Evolutionary conservation across 345 rosid genomes (phyloP).

Genomic region (Acer yangbiense): DNA sequence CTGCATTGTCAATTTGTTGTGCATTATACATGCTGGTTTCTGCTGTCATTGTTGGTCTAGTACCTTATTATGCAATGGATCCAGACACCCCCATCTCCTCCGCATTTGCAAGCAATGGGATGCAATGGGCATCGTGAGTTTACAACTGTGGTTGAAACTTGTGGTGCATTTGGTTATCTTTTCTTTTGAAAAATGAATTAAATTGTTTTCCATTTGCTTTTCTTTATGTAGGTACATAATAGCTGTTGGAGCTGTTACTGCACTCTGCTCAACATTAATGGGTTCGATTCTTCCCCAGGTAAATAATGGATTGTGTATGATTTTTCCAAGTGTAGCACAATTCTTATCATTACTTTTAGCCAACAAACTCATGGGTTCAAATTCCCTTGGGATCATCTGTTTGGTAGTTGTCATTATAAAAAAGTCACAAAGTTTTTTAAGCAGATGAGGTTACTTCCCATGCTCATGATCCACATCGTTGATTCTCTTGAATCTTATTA

Average conservation of each 20-base stretch:
- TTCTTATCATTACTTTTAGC: background rate
- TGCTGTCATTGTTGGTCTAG: constrained; percentile 84
- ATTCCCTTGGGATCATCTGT: background rate
- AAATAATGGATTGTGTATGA: constrained; percentile 3
- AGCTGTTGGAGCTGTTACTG: constrained; percentile 89
- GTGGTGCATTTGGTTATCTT: background rate
- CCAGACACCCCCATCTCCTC: constrained; percentile 99
- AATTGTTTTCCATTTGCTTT: background rate
- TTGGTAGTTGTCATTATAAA: background rate
- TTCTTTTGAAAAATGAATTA: background rate
- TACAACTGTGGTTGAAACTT: constrained; percentile 10
- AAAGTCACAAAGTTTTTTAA: background rate
- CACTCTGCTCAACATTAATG: constrained; percentile 93
- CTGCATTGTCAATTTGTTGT: constrained; percentile 85
- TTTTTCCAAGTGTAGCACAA: background rate
- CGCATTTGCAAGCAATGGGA: constrained; percentile 83
- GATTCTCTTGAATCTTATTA: background rate
- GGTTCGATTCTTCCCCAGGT: constrained; percentile 99
- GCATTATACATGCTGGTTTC: constrained; percentile 93
- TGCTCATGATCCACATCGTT: constrained; percentile 3
- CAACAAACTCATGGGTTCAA: background rate
- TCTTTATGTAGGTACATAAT: constrained; percentile 62
- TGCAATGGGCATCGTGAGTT: constrained; percentile 99
- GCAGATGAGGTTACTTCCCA: background rate
- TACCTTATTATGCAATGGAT: constrained; percentile 92